Base-by-base conservation (phyloP, 345 rosid species). In the Kandelia obovata region DNA sequence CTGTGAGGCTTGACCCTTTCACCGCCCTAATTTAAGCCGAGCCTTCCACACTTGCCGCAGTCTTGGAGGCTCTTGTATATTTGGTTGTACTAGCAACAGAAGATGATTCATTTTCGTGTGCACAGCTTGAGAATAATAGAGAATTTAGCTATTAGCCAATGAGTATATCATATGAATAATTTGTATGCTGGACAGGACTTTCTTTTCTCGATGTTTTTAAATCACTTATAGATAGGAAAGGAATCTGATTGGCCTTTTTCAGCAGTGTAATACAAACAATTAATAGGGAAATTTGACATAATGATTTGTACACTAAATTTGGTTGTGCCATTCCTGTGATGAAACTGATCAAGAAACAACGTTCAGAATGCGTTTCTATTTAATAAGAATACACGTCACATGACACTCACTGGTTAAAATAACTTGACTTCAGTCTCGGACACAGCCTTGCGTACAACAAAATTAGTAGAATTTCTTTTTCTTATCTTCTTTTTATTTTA, bases 151-250 rank as follows among this genome's bases (percentile, higher is more conserved):
- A 49, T 57, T 26, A 25, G 56, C 30, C 64, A 37, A 25, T 16
- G 85, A 66, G 76, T 72, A 70, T 71, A 58, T 64, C 57, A 66
- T 67, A 77, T 55, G 78, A 71, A 70, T 37, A 56, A 56, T 64
- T 58, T 75, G 71, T 58, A 11, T 23, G 58, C 56, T 60, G 59
- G 57, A 19, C 26, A 47, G 64, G 58, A 68, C 7, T 51, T 65
- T 67, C 51, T 53, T 52, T 64, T 68, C 61, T n/a, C 35, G 51
- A 43, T 27, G 37, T 28, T 52, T 39, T 58, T 58, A 60, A 55
- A 47, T 23, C 65, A 57, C 28, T 39, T 62, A 66, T 49, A 66
- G 47, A 47, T 19, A 26, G 26, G n/a, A 49, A 53, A 56, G 53
- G 19, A 43, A 43, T 28, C 64, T 62, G 11, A 61, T 25, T 64